Conservation (phyloP, 129 eudicot genomes). For the Centrapalus pauciflorus region DNA sequence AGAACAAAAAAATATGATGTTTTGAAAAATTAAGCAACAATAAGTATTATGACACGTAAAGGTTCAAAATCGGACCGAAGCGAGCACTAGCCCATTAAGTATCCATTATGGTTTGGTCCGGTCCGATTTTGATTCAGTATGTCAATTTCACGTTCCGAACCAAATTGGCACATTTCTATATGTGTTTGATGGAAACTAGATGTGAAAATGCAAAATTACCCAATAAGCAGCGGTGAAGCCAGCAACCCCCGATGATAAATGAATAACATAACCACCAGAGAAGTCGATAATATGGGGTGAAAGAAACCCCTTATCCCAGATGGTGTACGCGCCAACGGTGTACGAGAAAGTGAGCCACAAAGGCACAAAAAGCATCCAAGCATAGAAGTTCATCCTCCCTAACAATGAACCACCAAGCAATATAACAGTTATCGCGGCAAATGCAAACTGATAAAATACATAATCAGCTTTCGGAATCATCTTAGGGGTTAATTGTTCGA, state of each 20-base stretch:
- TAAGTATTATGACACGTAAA: too few species aligned
- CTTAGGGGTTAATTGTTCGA: background rate
- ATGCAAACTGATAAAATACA: conserved; percentile 68
- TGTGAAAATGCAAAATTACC: conserved; percentile 31
- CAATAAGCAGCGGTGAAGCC: conserved; percentile 86
- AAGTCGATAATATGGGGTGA: conserved; percentile 40
- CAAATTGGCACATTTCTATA: too few species aligned
- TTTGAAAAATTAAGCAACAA: too few species aligned
- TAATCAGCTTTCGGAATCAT: conserved; percentile 52
- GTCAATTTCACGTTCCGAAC: too few species aligned
- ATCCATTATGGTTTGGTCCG: too few species aligned
- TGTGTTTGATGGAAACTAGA: background rate
- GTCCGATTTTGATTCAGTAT: too few species aligned
- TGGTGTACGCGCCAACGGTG: conserved; percentile 60
- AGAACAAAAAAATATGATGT: too few species aligned
- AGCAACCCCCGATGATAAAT: conserved; percentile 75
- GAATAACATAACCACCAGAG: conserved; percentile 80
- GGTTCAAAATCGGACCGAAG: too few species aligned
- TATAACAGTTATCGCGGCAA: conserved; percentile 70
- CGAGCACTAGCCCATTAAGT: too few species aligned
- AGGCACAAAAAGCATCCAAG: conserved; percentile 77
- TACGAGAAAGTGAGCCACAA: conserved; percentile 69
- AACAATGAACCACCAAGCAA: conserved; percentile 63
- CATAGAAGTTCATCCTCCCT: conserved; percentile 74
- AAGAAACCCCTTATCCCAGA: conserved; percentile 63